Conservation (phyloP, 352 stramenopile species). For the Aphanomyces stellatus region DNA sequence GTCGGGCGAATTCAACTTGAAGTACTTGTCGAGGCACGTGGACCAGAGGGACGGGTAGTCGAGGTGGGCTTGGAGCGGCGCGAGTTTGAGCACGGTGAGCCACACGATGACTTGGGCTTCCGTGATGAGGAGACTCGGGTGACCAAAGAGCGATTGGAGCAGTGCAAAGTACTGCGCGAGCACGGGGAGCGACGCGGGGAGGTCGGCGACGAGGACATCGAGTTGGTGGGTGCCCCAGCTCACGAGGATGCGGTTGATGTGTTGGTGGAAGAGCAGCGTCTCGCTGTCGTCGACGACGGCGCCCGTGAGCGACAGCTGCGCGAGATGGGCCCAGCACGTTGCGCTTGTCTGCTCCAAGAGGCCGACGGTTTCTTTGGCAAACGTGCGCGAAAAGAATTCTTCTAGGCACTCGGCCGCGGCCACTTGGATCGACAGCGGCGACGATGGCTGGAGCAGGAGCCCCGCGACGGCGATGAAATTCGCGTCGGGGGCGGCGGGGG, state of each 20-base stretch:
- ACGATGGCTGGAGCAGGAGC: slow-evolving; percentile 31
- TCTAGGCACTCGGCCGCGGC: slow-evolving; percentile 58
- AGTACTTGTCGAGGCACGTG: slow-evolving; percentile 73
- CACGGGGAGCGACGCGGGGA: slow-evolving; percentile 33
- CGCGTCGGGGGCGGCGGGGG: slow-evolving; percentile 35
- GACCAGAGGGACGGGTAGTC: slow-evolving; percentile 20
- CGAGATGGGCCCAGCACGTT: slow-evolving; percentile 3
- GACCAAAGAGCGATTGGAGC: slow-evolving; percentile 44
- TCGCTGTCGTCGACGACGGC: slow-evolving; percentile 38
- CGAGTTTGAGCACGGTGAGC: slow-evolving; percentile 65
- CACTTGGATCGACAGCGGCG: slow-evolving; percentile 41
- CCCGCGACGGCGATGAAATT: slow-evolving; percentile 63
- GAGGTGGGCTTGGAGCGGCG: slow-evolving; percentile 24
- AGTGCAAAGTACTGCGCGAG: slow-evolving; percentile 38
- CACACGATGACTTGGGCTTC: slow-evolving; percentile 70
- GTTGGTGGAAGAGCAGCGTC: slow-evolving; percentile 58
- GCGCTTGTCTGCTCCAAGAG: slow-evolving; percentile 52
- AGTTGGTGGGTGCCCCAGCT: slow-evolving; percentile 60
- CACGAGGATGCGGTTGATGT: slow-evolving; percentile 68
- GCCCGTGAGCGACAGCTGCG: slow-evolving; percentile 19
- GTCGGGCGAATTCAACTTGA: slow-evolving; percentile 60
- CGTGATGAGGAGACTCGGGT: slow-evolving; percentile 57
- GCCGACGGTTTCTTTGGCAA: slow-evolving; percentile 55
- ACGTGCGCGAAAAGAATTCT: slow-evolving; percentile 53
- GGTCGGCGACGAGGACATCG: slow-evolving; percentile 41